Conservation (phyloP, 2,329 filamentous ascomycete species). For the Neofusicoccum parvum region DNA sequence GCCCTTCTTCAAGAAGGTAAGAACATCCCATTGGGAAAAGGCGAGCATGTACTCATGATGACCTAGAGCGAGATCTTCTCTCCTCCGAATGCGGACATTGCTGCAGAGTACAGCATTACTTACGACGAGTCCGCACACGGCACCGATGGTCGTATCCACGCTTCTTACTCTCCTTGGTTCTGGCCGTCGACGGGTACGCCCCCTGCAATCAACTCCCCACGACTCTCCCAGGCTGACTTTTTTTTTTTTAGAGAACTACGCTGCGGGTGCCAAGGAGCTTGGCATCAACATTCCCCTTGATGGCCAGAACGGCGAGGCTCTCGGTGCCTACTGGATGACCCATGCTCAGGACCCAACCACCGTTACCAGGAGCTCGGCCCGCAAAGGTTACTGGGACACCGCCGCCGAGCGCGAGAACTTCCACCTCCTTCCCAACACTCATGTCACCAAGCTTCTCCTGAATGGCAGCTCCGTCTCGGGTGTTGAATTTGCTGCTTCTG, state of each 20-base stretch:
- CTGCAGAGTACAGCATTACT: constrained; percentile 2
- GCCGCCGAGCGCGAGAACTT: constrained; percentile 28
- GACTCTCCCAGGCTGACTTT: background rate
- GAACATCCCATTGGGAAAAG: background rate
- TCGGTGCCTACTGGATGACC: constrained; percentile 21
- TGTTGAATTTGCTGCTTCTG: constrained; percentile 4
- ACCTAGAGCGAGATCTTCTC: constrained; percentile 30
- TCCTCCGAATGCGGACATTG: background rate
- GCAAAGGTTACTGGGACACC: constrained; percentile 22
- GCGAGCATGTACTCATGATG: background rate
- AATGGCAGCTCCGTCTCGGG: background rate
- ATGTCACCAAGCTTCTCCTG: constrained; percentile 11
- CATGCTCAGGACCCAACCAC: constrained; percentile 21
- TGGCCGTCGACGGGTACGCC: constrained; percentile 7
- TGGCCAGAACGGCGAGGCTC: constrained; percentile 22
- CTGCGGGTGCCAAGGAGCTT: constrained; percentile 24
- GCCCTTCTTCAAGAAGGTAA: constrained; percentile 35
- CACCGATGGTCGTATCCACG: constrained; percentile 20
- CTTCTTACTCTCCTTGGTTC: constrained; percentile 8
- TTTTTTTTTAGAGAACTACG: constrained; percentile 13
- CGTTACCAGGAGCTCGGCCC: constrained; percentile 3
- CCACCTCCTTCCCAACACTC: constrained; percentile 24
- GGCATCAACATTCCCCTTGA: constrained; percentile 21
- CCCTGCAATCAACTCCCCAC: background rate
- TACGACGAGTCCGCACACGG: constrained; percentile 23